Evolutionary conservation across 2,329 filamentous ascomycete species (phyloP).

Genomic region (Clonostachys rhizophaga): DNA sequence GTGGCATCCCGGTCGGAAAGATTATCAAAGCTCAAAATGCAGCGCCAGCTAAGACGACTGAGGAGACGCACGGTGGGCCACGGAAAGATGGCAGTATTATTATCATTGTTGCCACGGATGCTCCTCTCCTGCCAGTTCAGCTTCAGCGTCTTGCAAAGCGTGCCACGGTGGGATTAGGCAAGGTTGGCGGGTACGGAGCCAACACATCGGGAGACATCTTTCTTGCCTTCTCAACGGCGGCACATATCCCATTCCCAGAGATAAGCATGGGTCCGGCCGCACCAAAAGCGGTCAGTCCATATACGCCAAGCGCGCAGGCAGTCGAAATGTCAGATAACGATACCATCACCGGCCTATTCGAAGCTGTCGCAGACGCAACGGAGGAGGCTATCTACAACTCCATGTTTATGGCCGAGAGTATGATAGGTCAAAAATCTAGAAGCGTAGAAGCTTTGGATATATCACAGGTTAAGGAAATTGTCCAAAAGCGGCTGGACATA

Average conservation of each 20-base stretch:
- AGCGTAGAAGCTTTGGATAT: conserved; percentile 45
- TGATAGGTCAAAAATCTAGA: conserved; percentile 45
- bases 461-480: conserved; percentile 36
- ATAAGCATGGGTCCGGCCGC: conserved; percentile 4
- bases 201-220: conserved; percentile 65
- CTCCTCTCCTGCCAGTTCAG: conserved; percentile 21
- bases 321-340: conserved; percentile 28
- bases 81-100: conserved; percentile 27
- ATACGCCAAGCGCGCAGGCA: conserved; percentile 23
- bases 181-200: conserved; percentile 56
- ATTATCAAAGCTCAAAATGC: conserved; percentile 40
- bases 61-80: conserved; percentile 13
- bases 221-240: conserved; percentile 61
- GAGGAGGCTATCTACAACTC: conserved; percentile 65
- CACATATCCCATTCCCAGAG: conserved; percentile 33
- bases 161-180: conserved; percentile 55
- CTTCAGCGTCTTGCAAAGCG: conserved; percentile 48
- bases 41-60: conserved; percentile 3
- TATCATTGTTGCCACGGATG: conserved; percentile 23
- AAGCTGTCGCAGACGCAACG: conserved; percentile 56
- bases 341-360: conserved; percentile 57
- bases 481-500: conserved; percentile 11
- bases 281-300: conserved; percentile 31
- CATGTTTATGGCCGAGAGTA: conserved; percentile 55
- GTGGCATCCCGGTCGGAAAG: conserved; percentile 57